Percentiles rank a stretch among this genome's conserved stretches.
phyloP scores from a whole-genome alignment of 2,329 filamentous ascomycete genomes.

The Talaromyces verruculosus region DNA sequence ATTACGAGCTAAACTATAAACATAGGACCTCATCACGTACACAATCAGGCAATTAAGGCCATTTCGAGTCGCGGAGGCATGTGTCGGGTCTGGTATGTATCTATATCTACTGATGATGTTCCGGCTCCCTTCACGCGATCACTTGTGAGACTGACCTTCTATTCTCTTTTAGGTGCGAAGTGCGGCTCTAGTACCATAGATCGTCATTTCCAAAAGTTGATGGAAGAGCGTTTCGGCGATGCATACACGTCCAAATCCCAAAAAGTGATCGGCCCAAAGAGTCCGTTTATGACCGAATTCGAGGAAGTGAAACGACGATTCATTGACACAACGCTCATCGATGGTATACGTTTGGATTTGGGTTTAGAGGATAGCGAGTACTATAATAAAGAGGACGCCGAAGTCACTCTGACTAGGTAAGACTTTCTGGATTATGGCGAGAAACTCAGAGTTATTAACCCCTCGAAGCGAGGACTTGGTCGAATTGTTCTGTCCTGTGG shows the following conservation, averaged over 20 bases:
- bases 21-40: constrained; percentile 18
- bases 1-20: neutral
- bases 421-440: neutral
- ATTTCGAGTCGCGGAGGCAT: constrained; percentile 13
- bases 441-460: neutral
- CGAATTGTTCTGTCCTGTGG: neutral
- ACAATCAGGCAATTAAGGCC: constrained; percentile 6
- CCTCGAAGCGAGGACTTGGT: neutral
- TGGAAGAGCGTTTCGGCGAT: constrained; percentile 4
- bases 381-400: neutral
- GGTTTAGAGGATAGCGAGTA: neutral
- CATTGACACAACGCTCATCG: neutral
- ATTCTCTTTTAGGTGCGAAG: constrained; percentile 4
- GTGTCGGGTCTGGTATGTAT: constrained; percentile 13
- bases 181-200: constrained; percentile 18
- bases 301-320: constrained; percentile 1
- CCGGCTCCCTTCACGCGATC: neutral
- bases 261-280: constrained; percentile 1
- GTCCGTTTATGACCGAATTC: neutral
- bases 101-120: neutral
- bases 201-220: constrained; percentile 10
- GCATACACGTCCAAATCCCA: neutral
- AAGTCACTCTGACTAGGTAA: neutral
- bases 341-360: neutral
- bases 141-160: neutral